A percentile compares a stretch with the other conserved stretches of the same genome.
Evolutionary conservation across 2,329 filamentous ascomycete genomes (phyloP).

Genomic region (Pseudogymnoascus sp.): DNA sequence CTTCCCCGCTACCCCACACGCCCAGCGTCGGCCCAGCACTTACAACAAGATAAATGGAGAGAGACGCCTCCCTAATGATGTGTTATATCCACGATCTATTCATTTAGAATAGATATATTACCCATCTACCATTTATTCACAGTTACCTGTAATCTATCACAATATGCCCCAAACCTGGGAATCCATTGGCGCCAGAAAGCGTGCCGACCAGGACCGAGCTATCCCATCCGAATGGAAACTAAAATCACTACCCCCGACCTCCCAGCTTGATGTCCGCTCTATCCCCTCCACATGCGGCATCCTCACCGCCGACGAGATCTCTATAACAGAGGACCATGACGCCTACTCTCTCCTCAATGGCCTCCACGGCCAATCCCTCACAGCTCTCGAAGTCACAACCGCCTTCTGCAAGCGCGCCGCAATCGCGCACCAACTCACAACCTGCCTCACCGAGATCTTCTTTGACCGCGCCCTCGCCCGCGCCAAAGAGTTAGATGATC

Average conservation of each 20-base stretch:
- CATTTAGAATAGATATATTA: neutral
- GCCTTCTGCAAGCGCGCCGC: conserved; percentile 44
- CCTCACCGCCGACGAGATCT: conserved; percentile 19
- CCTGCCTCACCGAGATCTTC: conserved; percentile 40
- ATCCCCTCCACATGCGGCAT: conserved; percentile 20
- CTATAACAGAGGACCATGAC: conserved; percentile 24
- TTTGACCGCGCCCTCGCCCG: conserved; percentile 38
- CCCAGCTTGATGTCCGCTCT: conserved; percentile 18
- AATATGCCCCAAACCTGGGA: conserved; percentile 12
- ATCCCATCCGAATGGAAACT: conserved; percentile 24
- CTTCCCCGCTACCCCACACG: conserved; percentile 3
- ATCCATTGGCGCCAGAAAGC: conserved; percentile 18
- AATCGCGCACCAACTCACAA: conserved; percentile 39
- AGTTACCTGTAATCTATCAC: neutral
- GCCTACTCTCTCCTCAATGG: conserved; percentile 21
- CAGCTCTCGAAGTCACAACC: conserved; percentile 31
- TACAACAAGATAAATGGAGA: neutral
- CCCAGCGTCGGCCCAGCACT: neutral
- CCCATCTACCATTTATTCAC: neutral
- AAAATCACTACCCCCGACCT: conserved; percentile 14
- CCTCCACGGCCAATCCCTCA: conserved; percentile 17
- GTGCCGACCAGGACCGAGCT: conserved; percentile 18
- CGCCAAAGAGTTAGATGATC: conserved; percentile 38
- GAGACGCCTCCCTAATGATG: neutral
- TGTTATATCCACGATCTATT: neutral